Conservation (phyloP, 176 grass and related monocot species). For the Cenchrus americanus region DNA sequence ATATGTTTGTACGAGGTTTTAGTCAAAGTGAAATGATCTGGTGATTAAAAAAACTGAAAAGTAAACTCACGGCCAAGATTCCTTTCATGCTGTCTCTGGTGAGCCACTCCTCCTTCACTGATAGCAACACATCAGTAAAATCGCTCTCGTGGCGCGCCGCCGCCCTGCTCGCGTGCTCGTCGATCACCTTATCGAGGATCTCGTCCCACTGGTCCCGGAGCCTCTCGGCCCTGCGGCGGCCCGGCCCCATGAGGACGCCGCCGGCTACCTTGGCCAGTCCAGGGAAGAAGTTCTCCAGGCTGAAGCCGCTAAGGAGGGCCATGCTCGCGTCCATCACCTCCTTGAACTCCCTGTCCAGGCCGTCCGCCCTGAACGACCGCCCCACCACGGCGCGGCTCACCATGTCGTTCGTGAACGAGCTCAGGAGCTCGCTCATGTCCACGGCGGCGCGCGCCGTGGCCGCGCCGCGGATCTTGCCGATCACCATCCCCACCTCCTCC, state of each 20-base stretch:
- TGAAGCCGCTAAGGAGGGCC: constrained; percentile 40
- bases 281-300: constrained; percentile 44
- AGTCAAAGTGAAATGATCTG: neutral
- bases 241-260: constrained; percentile 35
- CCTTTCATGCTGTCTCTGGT: neutral
- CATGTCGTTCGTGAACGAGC: constrained; percentile 36
- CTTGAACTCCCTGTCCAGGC: constrained; percentile 35
- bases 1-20: too few relatives aligned
- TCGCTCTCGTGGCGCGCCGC: neutral
- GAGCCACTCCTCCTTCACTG: neutral
- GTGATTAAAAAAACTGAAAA: too few relatives aligned
- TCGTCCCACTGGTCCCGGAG: constrained; percentile 33
- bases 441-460: neutral
- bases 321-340: constrained; percentile 27
- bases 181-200: constrained; percentile 48
- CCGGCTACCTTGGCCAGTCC: neutral
- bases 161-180: neutral
- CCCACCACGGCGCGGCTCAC: constrained; percentile 37
- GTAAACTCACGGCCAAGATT: constrained; percentile 11
- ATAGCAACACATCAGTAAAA: neutral
- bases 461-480: constrained; percentile 10
- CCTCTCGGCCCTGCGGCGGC: constrained; percentile 10
- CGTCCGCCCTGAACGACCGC: neutral
- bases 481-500: constrained; percentile 13
- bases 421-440: constrained; percentile 45